Evolutionary conservation across 1,139 yeast species (phyloP).

Genomic region (Geotrichum cucujoidarum): DNA sequence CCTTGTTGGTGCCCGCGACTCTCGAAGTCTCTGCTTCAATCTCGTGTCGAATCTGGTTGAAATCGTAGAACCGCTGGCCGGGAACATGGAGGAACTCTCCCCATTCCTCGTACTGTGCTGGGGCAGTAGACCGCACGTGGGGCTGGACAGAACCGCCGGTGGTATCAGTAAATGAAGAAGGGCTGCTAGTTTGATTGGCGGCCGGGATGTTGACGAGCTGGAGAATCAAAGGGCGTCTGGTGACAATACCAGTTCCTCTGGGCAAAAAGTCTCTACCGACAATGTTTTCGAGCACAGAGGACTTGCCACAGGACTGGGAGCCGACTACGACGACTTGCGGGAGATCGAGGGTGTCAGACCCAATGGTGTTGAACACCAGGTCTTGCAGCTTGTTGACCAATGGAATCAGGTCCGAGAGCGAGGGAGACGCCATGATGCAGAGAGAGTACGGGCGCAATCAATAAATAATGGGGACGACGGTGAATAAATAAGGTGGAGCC

Average conservation of each 20-base stretch:
- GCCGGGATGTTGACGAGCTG: conserved; percentile 52
- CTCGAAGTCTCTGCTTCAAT: conserved; percentile 89
- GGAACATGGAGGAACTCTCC: conserved; percentile 95
- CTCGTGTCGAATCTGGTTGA: conserved; percentile 77
- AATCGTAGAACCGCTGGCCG: conserved; percentile 72
- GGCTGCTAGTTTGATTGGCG: conserved; percentile 2
- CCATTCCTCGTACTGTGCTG: conserved; percentile 53
- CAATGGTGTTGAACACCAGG: conserved; percentile 47
- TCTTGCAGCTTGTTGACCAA: conserved; percentile 47
- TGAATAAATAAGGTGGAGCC: too few species aligned
- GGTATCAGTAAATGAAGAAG: not conserved
- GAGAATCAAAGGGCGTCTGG: conserved; percentile 69
- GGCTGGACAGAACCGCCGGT: conserved; percentile 28
- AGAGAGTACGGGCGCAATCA: too few species aligned
- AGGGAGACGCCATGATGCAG: conserved; percentile 44
- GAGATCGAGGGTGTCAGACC: conserved; percentile 59
- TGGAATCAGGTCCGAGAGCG: conserved; percentile 77
- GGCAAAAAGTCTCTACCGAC: conserved; percentile 75
- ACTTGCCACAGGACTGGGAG: conserved; percentile 76
- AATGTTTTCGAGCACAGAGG: conserved; percentile 73
- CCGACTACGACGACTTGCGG: conserved; percentile 86
- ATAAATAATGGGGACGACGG: too few species aligned
- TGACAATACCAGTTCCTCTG: conserved; percentile 79
- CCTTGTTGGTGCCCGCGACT: conserved; percentile 93
- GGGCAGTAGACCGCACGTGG: conserved; percentile 11